Conservation (phyloP, 257 asterid genomes). For the Solanum pennellii region DNA sequence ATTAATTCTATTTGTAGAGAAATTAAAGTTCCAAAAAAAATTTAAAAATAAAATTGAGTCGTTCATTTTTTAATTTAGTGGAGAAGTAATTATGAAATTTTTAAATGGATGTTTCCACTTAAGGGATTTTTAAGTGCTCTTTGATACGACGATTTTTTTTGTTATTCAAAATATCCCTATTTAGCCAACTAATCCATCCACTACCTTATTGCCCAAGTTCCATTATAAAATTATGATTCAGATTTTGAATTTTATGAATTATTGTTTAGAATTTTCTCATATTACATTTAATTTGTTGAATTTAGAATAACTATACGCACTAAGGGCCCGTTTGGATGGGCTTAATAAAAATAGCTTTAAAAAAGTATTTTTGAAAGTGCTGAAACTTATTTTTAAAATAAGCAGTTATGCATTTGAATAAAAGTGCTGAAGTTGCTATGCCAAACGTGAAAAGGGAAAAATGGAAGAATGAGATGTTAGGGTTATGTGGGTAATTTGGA, state of each 20-base stretch:
- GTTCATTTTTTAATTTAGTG: neutral
- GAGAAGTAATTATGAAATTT: neutral
- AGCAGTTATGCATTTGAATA: too few relatives aligned
- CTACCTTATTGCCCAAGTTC: neutral
- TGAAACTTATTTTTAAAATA: too few relatives aligned
- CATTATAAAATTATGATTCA: neutral
- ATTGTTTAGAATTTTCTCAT: neutral
- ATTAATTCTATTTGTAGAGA: neutral
- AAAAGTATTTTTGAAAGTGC: too few relatives aligned
- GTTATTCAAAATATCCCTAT: neutral
- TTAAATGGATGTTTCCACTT: constrained; percentile 1
- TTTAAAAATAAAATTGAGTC: neutral
- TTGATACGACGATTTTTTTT: neutral
- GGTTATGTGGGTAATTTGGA: too few relatives aligned
- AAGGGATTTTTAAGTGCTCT: neutral
- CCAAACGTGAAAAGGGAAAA: too few relatives aligned
- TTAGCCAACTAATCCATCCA: neutral
- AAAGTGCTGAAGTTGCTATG: too few relatives aligned
- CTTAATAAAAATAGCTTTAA: too few relatives aligned
- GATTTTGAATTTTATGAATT: neutral
- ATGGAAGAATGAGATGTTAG: too few relatives aligned
- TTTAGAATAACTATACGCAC: neutral
- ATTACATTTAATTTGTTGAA: neutral
- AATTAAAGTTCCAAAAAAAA: neutral
- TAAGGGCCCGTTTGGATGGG: too few relatives aligned